Evolutionary conservation across 1,284 basidiomycete genomes (phyloP).

Genomic region (Boletus sp.): DNA sequence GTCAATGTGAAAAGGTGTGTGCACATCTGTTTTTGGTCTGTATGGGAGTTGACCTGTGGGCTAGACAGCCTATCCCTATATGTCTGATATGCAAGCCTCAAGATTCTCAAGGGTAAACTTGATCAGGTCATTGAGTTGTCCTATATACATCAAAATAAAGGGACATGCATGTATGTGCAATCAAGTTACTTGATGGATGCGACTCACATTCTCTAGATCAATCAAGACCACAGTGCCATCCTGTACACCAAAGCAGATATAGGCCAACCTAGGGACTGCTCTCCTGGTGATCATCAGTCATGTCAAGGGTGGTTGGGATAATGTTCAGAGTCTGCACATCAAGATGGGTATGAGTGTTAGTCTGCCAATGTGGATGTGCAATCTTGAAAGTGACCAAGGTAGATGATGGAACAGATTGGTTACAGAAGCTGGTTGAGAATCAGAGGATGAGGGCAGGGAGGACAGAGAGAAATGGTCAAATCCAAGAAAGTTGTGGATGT

Average conservation of each 20-base stretch:
- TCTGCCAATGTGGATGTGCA: conserved; percentile 88
- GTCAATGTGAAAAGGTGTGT: conserved; percentile 93
- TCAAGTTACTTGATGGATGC: not conserved
- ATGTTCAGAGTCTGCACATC: conserved; percentile 88
- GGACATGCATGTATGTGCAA: conserved; percentile 82
- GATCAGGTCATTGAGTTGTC: conserved; percentile 91
- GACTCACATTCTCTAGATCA: conserved; percentile 54
- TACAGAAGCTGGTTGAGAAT: conserved; percentile 40
- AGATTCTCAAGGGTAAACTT: conserved; percentile 88
- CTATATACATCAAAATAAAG: conserved; percentile 91
- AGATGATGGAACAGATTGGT: conserved; percentile 65
- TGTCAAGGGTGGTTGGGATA: conserved; percentile 90
- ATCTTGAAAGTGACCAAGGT: conserved; percentile 62
- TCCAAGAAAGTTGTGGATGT: conserved; percentile 14
- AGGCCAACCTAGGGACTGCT: no score
- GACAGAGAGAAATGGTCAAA: conserved; percentile 26
- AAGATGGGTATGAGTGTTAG: conserved; percentile 89
- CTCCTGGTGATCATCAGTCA: conserved; percentile 77
- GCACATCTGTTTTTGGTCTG: not conserved
- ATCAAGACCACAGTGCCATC: conserved; percentile 84
- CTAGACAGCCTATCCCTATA: conserved; percentile 92
- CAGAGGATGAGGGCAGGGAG: conserved; percentile 17
- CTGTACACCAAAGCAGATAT: conserved; percentile 73
- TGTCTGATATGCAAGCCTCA: conserved; percentile 79
- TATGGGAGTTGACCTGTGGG: conserved; percentile 10